A percentile compares a stretch with the other conserved stretches of the same genome.
These are phyloP conservation scores for Hypoxylon sp. DNA, from an alignment of 2,329 filamentous ascomycete genomes.

Conservation along the genomic window DNA sequence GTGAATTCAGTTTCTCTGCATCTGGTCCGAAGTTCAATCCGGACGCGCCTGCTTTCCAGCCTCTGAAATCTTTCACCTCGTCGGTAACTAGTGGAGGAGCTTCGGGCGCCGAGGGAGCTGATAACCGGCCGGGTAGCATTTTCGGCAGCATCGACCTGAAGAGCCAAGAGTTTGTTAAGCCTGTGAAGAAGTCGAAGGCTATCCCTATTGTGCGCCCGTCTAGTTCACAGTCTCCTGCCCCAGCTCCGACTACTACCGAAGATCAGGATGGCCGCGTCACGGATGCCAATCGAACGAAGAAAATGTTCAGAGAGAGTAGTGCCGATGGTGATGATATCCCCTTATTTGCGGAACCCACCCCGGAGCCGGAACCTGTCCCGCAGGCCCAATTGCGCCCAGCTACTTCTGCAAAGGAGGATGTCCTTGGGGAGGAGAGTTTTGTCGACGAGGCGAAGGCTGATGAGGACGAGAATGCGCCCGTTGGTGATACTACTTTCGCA, in stretches of 20 bases:
- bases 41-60: slow-evolving; percentile 82
- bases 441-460: slow-evolving; percentile 49
- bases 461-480: slow-evolving; percentile 60
- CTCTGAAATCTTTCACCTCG: slow-evolving; percentile 63
- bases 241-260: slow-evolving; percentile 54
- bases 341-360: slow-evolving; percentile 74
- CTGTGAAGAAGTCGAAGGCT: slow-evolving; percentile 81
- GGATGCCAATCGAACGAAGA: slow-evolving; percentile 81
- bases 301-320: slow-evolving; percentile 71
- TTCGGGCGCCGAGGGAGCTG: slow-evolving; percentile 60
- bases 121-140: slow-evolving; percentile 66
- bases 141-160: slow-evolving; percentile 78
- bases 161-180: slow-evolving; percentile 72
- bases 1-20: slow-evolving; percentile 68
- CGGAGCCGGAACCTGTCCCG: slow-evolving; percentile 52
- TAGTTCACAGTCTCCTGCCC: slow-evolving; percentile 57
- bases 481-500: slow-evolving; percentile 65
- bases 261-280: slow-evolving; percentile 72
- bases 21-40: slow-evolving; percentile 78
- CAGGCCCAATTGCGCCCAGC: slow-evolving; percentile 43
- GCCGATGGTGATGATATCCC: slow-evolving; percentile 80
- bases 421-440: slow-evolving; percentile 53
- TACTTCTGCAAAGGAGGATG: slow-evolving; percentile 27
- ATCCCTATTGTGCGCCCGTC: slow-evolving; percentile 82
- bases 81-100: slow-evolving; percentile 61